A percentile compares a stretch with the other conserved stretches of the same genome.
Conservation (phyloP, 1,284 basidiomycete species). For the Leccinum angustisporum region DNA sequence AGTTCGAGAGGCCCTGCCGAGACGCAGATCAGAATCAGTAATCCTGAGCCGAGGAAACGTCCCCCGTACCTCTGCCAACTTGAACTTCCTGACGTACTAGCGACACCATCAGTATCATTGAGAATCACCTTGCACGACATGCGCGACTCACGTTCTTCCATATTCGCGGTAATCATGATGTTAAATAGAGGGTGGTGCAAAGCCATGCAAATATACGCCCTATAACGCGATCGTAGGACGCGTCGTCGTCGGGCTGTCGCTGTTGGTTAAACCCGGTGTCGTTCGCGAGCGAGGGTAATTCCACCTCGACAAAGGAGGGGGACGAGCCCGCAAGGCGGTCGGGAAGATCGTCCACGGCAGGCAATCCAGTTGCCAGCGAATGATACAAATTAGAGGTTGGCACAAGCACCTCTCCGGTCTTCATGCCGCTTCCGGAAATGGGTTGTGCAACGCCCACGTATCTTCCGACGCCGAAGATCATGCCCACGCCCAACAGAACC, state of each 20-base stretch:
- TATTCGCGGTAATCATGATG: conserved; percentile 90
- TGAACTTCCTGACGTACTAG: conserved; percentile 89
- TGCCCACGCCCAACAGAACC: conserved; percentile 71
- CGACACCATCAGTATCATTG: background rate
- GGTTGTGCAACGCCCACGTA: conserved; percentile 37
- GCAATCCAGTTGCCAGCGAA: conserved; percentile 6
- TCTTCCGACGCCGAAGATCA: conserved; percentile 64
- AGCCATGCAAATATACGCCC: conserved; percentile 91
- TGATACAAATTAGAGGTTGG: conserved; percentile 23
- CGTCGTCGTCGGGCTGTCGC: conserved; percentile 32
- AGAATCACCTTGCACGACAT: conserved; percentile 7
- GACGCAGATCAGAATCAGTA: conserved; percentile 6
- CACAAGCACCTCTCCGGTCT: conserved; percentile 36
- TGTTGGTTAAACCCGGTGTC: conserved; percentile 21
- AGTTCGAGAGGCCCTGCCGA: conserved; percentile 81
- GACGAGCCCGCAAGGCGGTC: background rate
- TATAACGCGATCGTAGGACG: conserved; percentile 58
- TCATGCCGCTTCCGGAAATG: conserved; percentile 25
- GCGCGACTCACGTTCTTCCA: conserved; percentile 89
- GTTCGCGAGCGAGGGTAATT: conserved; percentile 21
- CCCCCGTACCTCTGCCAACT: conserved; percentile 76
- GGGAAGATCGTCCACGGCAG: conserved; percentile 4
- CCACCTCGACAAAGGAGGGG: conserved; percentile 15
- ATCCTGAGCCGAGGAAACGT: background rate
- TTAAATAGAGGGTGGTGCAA: conserved; percentile 89